Evolutionary conservation across 768 basidiomycete species (phyloP), one percentile per base, ranked within the genome.

Genomic region (Boletus subparvulus): DNA sequence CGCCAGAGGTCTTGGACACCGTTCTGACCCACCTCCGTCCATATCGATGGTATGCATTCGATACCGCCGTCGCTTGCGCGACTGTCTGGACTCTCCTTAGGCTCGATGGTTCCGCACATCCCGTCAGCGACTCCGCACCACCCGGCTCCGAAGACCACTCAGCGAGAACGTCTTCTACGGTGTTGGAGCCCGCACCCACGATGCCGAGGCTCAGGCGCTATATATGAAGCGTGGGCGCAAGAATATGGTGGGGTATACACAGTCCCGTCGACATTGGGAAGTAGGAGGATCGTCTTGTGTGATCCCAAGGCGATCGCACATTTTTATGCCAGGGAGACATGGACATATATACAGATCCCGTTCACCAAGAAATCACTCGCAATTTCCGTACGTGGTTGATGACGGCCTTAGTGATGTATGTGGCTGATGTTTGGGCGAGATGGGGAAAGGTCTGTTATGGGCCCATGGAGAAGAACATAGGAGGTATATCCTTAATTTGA

Each of bases 261-360:
- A 9, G 47, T 60, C 8, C 62, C 62, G 4, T 50, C 53, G 16
- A 40, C 55, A 7, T 21, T 66, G 11, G 58, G 62, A 0, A 41
- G 12, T 2, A 28, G 35, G 11, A 41, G 11, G 42, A 36, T 28
- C 28, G 28, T 28, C 28, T 28, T 28, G 28, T 28, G 28, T 28
- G 28, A 28, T 28, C 28, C 28, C 28, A 28, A 28, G 28, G 28
- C 28, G 28, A 28, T 28, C 28, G 28, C 28, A 28, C 28, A 28
- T 7, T 66, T 46, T 8, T 53, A 41, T 17, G 19, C 44, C 6
- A 56, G 47, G 4, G 59, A 56, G 4, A 28, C 47, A 0, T 47
- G 65, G 9, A 73, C 69, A 0, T 84, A 84, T 58, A 64, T 76
- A 0, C 77, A 77, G 41, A 74, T 74, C 0, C 68, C 66, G 6